These are phyloP conservation scores for Chaetomiaceae sp. DNA, from an alignment of 2,329 filamentous ascomycete species.

Conservation along the genomic window DNA sequence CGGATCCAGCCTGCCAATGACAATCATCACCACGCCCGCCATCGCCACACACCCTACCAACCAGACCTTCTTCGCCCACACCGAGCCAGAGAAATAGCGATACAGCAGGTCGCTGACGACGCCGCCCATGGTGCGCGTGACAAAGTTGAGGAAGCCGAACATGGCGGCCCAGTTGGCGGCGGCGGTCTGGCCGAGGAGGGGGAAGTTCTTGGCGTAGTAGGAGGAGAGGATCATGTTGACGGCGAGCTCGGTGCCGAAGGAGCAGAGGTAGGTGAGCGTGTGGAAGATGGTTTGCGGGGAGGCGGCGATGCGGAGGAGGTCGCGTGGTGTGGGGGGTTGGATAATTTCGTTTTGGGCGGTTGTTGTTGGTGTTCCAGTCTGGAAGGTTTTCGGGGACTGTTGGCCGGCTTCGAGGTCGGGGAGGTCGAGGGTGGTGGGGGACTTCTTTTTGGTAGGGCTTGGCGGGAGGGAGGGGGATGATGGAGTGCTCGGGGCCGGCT, in stretches of 20 bases:
- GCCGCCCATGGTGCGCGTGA: slow-evolving; percentile 64
- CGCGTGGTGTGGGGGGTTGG: slow-evolving; percentile 51
- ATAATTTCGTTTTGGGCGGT: slow-evolving; percentile 50
- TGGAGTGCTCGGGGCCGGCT: slow-evolving; percentile 13
- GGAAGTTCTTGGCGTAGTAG: slow-evolving; percentile 59
- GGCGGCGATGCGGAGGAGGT: slow-evolving; percentile 42
- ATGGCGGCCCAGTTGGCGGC: slow-evolving; percentile 63
- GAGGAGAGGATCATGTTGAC: slow-evolving; percentile 57
- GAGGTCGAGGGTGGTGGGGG: slow-evolving; percentile 27
- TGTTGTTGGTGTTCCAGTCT: neutral
- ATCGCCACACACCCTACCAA: slow-evolving; percentile 57
- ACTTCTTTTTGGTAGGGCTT: slow-evolving; percentile 35
- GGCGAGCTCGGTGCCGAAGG: slow-evolving; percentile 59
- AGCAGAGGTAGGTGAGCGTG: slow-evolving; percentile 56
- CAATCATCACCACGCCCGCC: slow-evolving; percentile 56
- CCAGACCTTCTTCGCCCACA: slow-evolving; percentile 53
- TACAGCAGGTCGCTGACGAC: slow-evolving; percentile 50
- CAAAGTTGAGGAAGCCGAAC: slow-evolving; percentile 70
- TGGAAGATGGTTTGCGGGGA: slow-evolving; percentile 54
- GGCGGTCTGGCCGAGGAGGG: slow-evolving; percentile 50
- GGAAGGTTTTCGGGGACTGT: neutral
- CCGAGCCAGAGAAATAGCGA: slow-evolving; percentile 30
- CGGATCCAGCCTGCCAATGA: slow-evolving; percentile 61
- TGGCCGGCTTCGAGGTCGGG: slow-evolving; percentile 45
- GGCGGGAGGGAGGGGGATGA: neutral